Conservation (phyloP, 768 basidiomycete species). For the Tylopilus intermedius region DNA sequence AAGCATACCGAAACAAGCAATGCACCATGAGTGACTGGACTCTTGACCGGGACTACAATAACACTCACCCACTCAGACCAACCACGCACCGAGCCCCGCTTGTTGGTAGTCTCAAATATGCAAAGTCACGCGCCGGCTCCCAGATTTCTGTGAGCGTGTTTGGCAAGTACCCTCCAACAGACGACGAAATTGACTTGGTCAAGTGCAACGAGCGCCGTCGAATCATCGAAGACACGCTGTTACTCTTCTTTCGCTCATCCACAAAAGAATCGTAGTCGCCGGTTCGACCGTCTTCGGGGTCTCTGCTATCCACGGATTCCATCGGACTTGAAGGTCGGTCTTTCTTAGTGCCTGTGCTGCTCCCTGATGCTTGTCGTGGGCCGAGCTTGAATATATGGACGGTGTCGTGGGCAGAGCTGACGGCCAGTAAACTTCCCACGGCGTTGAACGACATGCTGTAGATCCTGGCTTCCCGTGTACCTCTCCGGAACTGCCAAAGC, state of each 20-base stretch:
- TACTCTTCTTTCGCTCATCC: slow-evolving; percentile 63
- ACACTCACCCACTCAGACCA: slow-evolving; percentile 79
- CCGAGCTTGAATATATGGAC: slow-evolving; percentile 94
- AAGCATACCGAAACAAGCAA: neutral
- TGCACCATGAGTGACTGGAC: neutral
- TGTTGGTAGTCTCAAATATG: slow-evolving; percentile 78
- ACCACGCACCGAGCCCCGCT: slow-evolving; percentile 80
- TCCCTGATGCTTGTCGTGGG: slow-evolving; percentile 26
- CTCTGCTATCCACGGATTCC: slow-evolving; percentile 60
- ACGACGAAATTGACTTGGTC: slow-evolving; percentile 70
- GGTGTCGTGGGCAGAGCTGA: slow-evolving; percentile 88
- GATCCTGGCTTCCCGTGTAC: slow-evolving; percentile 81
- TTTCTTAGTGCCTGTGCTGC: slow-evolving; percentile 15
- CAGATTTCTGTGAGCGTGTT: slow-evolving; percentile 91
- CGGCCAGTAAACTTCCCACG: slow-evolving; percentile 77
- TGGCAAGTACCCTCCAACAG: slow-evolving; percentile 81
- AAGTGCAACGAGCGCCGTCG: slow-evolving; percentile 69
- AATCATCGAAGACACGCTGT: slow-evolving; percentile 57
- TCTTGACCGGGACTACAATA: neutral
- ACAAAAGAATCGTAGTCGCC: slow-evolving; percentile 85
- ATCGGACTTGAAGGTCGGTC: slow-evolving; percentile 51
- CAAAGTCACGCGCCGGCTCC: slow-evolving; percentile 95
- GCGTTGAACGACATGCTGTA: slow-evolving; percentile 84
- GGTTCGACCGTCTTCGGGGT: slow-evolving; percentile 49
- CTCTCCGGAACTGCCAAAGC: slow-evolving; percentile 90